Conservation (phyloP, 495 filamentous ascomycete genomes). For the Aspergillus heteromorphus region DNA sequence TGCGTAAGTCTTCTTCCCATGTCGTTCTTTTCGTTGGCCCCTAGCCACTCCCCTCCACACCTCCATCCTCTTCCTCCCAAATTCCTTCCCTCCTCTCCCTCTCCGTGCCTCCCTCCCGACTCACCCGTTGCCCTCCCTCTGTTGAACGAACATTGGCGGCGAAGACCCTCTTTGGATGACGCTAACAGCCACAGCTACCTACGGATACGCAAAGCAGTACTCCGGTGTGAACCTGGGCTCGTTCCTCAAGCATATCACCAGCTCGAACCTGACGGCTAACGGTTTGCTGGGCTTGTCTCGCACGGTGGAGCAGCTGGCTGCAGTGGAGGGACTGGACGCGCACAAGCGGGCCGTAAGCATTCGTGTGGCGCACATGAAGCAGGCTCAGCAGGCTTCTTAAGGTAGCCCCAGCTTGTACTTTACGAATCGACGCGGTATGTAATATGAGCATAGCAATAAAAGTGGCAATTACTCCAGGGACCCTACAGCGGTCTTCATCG, state of each 20-base stretch:
- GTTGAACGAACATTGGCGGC: not conserved
- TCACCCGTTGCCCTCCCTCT: not conserved
- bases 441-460: slow-evolving; percentile 2
- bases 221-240: slow-evolving; percentile 93
- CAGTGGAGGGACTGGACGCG: slow-evolving; percentile 91
- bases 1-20: slow-evolving; percentile 79
- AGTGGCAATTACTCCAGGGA: too few species aligned
- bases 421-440: slow-evolving; percentile 4
- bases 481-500: too few species aligned
- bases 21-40: too few species aligned
- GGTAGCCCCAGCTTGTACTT: not conserved
- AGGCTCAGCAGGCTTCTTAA: slow-evolving; percentile 17
- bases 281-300: slow-evolving; percentile 76
- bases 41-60: too few species aligned
- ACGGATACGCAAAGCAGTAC: slow-evolving; percentile 96
- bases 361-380: slow-evolving; percentile 62
- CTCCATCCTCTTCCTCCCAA: too few species aligned
- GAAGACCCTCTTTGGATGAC: too few species aligned
- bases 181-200: slow-evolving; percentile 63
- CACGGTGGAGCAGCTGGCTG: slow-evolving; percentile 90
- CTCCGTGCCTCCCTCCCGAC: too few species aligned
- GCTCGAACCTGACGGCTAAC: slow-evolving; percentile 78
- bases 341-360: slow-evolving; percentile 90
- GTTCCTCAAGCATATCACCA: slow-evolving; percentile 95
- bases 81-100: too few species aligned